Conservation (phyloP, 2,329 filamentous ascomycete species). For the Fusarium tanahbumbuense region DNA sequence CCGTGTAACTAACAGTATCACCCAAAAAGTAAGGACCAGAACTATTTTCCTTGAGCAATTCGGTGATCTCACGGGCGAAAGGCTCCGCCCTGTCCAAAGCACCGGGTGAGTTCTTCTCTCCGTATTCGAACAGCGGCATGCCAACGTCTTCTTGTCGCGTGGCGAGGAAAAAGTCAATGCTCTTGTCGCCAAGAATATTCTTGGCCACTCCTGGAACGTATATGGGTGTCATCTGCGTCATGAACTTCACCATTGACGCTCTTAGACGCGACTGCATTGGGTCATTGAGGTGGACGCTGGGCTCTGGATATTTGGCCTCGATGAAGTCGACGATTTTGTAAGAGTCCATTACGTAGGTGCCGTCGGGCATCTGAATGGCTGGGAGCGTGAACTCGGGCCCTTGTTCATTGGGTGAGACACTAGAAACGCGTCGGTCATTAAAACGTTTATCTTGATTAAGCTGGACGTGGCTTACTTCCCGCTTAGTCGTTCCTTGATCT, state of each 20-base stretch:
- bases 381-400: constrained; percentile 53
- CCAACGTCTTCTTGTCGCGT: constrained; percentile 27
- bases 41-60: constrained; percentile 25
- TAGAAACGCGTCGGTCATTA: neutral
- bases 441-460: fast-evolving
- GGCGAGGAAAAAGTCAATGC: constrained; percentile 21
- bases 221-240: constrained; percentile 23
- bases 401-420: constrained; percentile 16
- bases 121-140: constrained; percentile 32
- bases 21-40: constrained; percentile 72
- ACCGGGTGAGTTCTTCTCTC: constrained; percentile 17
- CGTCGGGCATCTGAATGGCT: constrained; percentile 63
- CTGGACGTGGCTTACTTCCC: neutral
- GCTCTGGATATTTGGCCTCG: constrained; percentile 67
- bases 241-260: constrained; percentile 18
- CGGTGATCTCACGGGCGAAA: constrained; percentile 24
- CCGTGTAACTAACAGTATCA: constrained; percentile 63
- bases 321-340: constrained; percentile 68
- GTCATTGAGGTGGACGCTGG: constrained; percentile 41
- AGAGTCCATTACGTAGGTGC: constrained; percentile 72
- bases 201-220: constrained; percentile 31
- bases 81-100: constrained; percentile 31
- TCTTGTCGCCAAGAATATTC: constrained; percentile 25
- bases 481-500: constrained; percentile 21
- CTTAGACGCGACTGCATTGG: constrained; percentile 19